Percentiles rank a stretch among this genome's conserved stretches.
phyloP scores from a whole-genome alignment of 164 flowering plant genomes.

The Sedum album region DNA sequence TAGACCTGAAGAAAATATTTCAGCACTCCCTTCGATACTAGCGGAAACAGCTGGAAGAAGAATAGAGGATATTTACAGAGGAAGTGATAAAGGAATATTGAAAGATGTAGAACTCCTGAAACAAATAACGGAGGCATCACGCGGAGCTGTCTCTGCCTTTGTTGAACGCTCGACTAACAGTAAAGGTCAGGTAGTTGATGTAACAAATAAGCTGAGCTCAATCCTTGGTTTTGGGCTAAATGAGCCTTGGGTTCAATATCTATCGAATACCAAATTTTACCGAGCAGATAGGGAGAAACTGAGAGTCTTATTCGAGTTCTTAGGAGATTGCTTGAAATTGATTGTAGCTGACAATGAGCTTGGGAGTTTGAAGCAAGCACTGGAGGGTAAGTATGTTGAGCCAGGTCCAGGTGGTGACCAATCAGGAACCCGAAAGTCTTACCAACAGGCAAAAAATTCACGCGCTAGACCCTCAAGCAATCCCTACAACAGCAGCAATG shows the following conservation, averaged over 20 bases:
- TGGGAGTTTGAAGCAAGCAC: constrained; percentile 90
- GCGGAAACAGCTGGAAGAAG: no score
- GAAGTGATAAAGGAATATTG: no score
- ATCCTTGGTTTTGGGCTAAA: no score
- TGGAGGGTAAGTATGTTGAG: constrained; percentile 90
- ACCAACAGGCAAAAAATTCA: constrained; percentile 99
- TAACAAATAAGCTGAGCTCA: no score
- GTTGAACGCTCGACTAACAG: no score
- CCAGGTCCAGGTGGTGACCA: constrained; percentile 99
- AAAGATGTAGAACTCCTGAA: no score
- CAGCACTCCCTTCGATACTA: no score
- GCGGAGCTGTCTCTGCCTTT: no score
- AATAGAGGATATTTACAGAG: no score
- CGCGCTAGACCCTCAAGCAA: constrained; percentile 92
- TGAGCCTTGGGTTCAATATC: constrained; percentile 89
- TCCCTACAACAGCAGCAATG: constrained; percentile 94
- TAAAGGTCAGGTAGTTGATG: no score
- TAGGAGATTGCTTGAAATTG: constrained; percentile 81
- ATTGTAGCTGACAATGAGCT: constrained; percentile 91
- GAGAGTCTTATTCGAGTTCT: constrained; percentile 56
- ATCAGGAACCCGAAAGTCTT: constrained; percentile 95
- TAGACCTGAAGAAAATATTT: no score
- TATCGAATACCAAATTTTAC: constrained; percentile 69
- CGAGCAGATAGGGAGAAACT: constrained; percentile 82
- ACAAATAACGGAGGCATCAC: no score